Evolutionary conservation across 805 yeast species (phyloP).

Genomic region (Cephaloascus albidus): DNA sequence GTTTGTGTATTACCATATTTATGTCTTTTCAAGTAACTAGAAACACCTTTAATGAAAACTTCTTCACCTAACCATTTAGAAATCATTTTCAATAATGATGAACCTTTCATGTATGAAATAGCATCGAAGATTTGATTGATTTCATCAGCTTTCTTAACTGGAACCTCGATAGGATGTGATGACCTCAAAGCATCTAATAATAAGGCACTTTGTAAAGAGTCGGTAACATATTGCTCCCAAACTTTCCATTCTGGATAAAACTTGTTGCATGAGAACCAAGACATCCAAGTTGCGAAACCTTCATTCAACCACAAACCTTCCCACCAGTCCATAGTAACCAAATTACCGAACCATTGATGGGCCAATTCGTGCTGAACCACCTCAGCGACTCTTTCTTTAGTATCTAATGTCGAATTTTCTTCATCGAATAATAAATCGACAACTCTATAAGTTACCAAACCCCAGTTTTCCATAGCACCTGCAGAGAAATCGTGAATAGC

Average conservation of each 20-base stretch:
- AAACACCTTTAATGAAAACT: conserved; percentile 68
- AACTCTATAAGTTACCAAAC: conserved; percentile 70
- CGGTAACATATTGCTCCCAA: conserved; percentile 77
- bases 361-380: conserved; percentile 86
- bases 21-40: conserved; percentile 66
- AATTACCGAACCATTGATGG: conserved; percentile 88
- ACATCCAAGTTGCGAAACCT: conserved; percentile 89
- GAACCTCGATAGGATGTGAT: conserved; percentile 81
- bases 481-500: conserved; percentile 80
- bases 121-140: conserved; percentile 82
- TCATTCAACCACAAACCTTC: conserved; percentile 84
- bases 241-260: conserved; percentile 82
- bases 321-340: conserved; percentile 92
- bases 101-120: conserved; percentile 76
- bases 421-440: conserved; percentile 69
- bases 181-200: conserved; percentile 70
- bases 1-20: conserved; percentile 73
- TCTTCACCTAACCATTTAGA: conserved; percentile 75
- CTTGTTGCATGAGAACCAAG: conserved; percentile 74
- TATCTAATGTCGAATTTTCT: conserved; percentile 50
- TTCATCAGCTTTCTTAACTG: conserved; percentile 69
- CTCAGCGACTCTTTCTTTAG: conserved; percentile 71
- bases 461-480: conserved; percentile 89
- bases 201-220: conserved; percentile 67
- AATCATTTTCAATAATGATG: conserved; percentile 71